Base-by-base conservation (phyloP, 2,329 filamentous ascomycete species). In the Botryosphaeria dothidea region DNA sequence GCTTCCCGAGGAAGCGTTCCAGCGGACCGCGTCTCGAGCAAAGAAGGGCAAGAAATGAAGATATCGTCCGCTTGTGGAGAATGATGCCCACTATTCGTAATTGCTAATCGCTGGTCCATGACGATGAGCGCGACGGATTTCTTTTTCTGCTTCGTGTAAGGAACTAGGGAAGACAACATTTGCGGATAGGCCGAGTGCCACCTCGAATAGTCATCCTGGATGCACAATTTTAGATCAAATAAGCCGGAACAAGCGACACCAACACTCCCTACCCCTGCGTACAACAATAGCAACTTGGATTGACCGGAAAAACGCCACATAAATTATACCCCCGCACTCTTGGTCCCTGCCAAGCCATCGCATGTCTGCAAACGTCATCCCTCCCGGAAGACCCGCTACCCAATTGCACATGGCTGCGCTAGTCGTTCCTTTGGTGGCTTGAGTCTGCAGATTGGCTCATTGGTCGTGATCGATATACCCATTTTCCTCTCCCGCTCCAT, bases 1-100 rank as follows among this genome's bases (percentile, higher is more conserved):
- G 72, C 86, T 85, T 27, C 82, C 86, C 0, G 89, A 92, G 70
- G 89, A 91, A 67, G 83, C 84, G 15, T 88, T 88, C 62, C 68
- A 72, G 62, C 76, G 75, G 31, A 79, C 67, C 51, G 58, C 64
- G 9, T 65, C 73, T 65, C 68, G 69, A 63, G 69, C 67, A 49
- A 75, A 73, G 66, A 72, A 72, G 60, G 52, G 36, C 38, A 70
- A 62, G 43, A 65, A 65, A 60, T 60, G 62, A 65, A 31, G 21
- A 17, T 3, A 31, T n/a, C 31, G 21, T n/a, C 19, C 8, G 36
- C 27, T 27, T 8, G 15, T 43, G 60, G 19, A 52, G 46, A 51
- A 63, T 63, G 46, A 31, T 54, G 8, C 46, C 36, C 49, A 43
- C 34, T 43, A 43, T 29, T 19, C 21, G 6, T 21, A 29, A 17